These are phyloP conservation scores for Aspergillus intermedius DNA, from an alignment of 2,329 filamentous ascomycete species.

Conservation along the genomic window DNA sequence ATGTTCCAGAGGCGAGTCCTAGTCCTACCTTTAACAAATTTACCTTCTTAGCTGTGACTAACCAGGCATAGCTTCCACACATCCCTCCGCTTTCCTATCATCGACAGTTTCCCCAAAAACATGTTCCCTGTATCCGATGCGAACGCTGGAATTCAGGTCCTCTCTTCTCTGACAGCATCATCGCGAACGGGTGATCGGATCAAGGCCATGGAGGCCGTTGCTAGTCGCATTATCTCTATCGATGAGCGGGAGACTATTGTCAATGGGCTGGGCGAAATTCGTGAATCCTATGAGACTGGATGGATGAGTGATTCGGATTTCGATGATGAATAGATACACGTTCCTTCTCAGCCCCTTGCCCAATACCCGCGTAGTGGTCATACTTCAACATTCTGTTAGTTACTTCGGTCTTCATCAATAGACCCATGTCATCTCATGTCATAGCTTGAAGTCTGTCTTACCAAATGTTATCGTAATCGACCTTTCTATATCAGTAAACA, in stretches of 20 bases:
- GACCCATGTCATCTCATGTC: no score
- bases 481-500: no score
- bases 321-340: slow-evolving; percentile 31
- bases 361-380: no score
- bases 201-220: slow-evolving; percentile 58
- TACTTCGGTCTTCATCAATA: no score
- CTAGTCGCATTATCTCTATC: slow-evolving; percentile 55
- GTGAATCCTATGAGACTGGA: slow-evolving; percentile 81
- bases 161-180: slow-evolving; percentile 63
- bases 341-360: no score
- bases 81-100: slow-evolving; percentile 62
- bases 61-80: slow-evolving; percentile 26
- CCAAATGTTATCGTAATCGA: no score
- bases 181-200: slow-evolving; percentile 65
- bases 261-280: slow-evolving; percentile 73
- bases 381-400: no score
- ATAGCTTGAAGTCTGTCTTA: no score
- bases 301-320: slow-evolving; percentile 64
- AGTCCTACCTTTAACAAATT: neutral
- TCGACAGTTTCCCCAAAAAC: slow-evolving; percentile 72
- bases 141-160: slow-evolving; percentile 41
- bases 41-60: neutral
- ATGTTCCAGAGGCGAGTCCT: slow-evolving; percentile 28
- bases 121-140: slow-evolving; percentile 54
- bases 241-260: slow-evolving; percentile 80